phyloP scores from a whole-genome alignment of 2,329 filamentous ascomycete species.

The Aspergillus tubingensis region DNA sequence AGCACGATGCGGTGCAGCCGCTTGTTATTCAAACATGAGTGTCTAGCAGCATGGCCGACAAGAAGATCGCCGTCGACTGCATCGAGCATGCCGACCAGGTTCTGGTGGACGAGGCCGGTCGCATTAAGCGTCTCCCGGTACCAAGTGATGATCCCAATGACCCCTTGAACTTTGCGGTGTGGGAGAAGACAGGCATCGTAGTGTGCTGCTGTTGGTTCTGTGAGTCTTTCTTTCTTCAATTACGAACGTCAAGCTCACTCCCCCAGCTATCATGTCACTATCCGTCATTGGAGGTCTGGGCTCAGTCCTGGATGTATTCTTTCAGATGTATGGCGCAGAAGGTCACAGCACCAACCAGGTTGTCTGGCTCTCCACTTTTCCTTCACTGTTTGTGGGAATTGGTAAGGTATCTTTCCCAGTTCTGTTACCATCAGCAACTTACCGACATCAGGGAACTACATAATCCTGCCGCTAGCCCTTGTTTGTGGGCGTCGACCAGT shows the following conservation, averaged over 20 bases:
- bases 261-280: constrained; percentile 27
- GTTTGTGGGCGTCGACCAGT: constrained; percentile 43
- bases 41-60: not conserved
- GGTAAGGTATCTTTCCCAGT: constrained; percentile 23
- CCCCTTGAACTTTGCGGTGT: constrained; percentile 26
- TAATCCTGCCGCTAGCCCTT: constrained; percentile 44
- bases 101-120: constrained; percentile 23
- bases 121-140: constrained; percentile 25
- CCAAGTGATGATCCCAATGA: constrained; percentile 31
- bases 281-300: constrained; percentile 31
- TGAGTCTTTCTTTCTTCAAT: not conserved
- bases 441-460: constrained; percentile 29
- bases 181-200: constrained; percentile 28
- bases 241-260: not conserved
- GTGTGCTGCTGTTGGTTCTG: constrained; percentile 33
- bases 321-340: constrained; percentile 31
- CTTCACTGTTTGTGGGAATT: constrained; percentile 44
- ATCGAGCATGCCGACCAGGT: not conserved
- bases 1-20: not conserved
- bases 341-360: constrained; percentile 32
- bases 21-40: not conserved
- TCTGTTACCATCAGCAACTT: not conserved
- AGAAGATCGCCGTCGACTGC: not conserved
- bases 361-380: constrained; percentile 40
- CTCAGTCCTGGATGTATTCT: constrained; percentile 37